Evolutionary conservation across 1,139 yeast genomes (phyloP), one percentile per base, ranked within the genome.

Genomic region (Geotrichum candidum): DNA sequence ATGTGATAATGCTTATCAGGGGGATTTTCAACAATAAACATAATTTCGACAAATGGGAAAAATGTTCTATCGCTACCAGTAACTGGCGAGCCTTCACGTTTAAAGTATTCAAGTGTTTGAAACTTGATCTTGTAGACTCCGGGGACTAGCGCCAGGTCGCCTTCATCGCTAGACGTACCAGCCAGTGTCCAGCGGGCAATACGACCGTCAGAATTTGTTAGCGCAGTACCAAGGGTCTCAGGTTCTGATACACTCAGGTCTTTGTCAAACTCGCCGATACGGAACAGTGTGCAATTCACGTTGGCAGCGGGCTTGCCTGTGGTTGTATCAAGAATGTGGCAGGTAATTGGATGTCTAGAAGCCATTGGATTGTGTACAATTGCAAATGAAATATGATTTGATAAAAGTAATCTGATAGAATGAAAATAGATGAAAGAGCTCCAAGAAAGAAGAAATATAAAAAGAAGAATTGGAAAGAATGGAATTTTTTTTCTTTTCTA

Each of bases 271-370:
- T 23, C 25, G 38, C 54, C 29, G 18, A 59, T 15, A 29, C 31
- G 48, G 68, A 70, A 55, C 59, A 74, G 63, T 62, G 71, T 60
- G 69, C 78, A 54, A 79, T 68, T 65, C 22, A 91, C 92, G 25
- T 79, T 80, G 0, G 76, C 71, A 0, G 96, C 97, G 0, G 97
- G 97, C 65, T 78, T 81, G 0, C 97, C 97, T 13, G 80, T 75
- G n/a, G 88, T 84, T 5, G 97, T 90, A 69, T 91, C 96, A 51
- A 91, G 78, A 18, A 91, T 84, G 73, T 91, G 97, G 74, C 97
- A 90, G 7, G 97, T 90, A 57, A 91, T 83, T 54, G 91, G 91
- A 63, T 75, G 76, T 60, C 68, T 38, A 4, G 64, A 57, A 41
- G 56, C 46, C 51, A 46, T 56, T 18, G 18, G 18, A 18, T 18